Conservation (phyloP, 1,139 yeast genomes). For the Debaryomyces udenii region DNA sequence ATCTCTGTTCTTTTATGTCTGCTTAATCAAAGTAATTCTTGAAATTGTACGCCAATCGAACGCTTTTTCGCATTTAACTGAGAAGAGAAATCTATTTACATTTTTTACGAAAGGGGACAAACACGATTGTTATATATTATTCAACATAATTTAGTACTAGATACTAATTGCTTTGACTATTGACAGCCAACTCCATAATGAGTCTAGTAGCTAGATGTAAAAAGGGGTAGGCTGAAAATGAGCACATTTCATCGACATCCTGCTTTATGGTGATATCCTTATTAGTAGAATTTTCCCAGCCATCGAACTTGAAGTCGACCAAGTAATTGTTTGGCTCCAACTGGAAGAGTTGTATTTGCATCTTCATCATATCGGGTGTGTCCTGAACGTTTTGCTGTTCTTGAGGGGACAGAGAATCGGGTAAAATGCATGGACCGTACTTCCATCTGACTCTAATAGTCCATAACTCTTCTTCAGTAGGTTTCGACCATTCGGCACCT, state of each 20-base stretch:
- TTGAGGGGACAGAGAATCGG: constrained; percentile 11
- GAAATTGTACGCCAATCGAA: constrained; percentile 7
- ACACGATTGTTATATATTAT: constrained; percentile 13
- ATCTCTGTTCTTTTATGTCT: background rate
- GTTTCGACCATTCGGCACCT: constrained; percentile 98
- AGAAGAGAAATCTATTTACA: constrained; percentile 15
- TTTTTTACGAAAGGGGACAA: constrained; percentile 14
- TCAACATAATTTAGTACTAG: constrained; percentile 1
- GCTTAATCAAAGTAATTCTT: constrained; percentile 2
- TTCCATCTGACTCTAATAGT: constrained; percentile 96
- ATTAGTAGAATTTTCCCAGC: constrained; percentile 67
- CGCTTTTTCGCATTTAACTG: constrained; percentile 14
- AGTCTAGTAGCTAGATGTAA: constrained; percentile 88
- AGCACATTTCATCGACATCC: constrained; percentile 71
- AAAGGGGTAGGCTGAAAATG: constrained; percentile 94
- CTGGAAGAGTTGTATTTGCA: constrained; percentile 96
- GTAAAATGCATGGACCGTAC: constrained; percentile 53
- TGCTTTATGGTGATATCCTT: constrained; percentile 22
- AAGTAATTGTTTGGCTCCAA: constrained; percentile 93
- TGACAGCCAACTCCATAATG: constrained; percentile 96
- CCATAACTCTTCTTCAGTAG: constrained; percentile 93
- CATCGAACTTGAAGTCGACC: constrained; percentile 97
- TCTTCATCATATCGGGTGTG: constrained; percentile 84
- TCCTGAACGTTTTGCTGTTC: constrained; percentile 22
- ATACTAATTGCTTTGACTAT: constrained; percentile 38